Conservation (phyloP, 2,329 filamentous ascomycete species). For the Claviceps sp. region DNA sequence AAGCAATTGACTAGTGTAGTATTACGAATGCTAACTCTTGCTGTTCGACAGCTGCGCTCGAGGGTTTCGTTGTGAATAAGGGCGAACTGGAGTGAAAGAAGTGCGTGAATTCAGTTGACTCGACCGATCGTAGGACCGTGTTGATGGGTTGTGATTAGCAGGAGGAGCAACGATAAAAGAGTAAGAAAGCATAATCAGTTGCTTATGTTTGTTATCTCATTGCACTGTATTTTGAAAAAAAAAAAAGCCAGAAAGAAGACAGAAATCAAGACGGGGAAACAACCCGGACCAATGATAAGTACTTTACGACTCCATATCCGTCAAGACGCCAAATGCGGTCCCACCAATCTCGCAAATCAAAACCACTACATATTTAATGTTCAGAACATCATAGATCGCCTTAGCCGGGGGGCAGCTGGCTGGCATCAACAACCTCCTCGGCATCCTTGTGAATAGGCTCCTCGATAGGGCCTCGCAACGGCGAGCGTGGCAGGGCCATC, state of each 20-base stretch:
- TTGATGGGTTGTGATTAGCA: constrained; percentile 29
- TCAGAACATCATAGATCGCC: neutral
- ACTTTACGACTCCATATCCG: constrained; percentile 5
- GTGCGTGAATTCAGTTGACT: neutral
- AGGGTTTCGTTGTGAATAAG: constrained; percentile 90
- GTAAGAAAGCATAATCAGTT: constrained; percentile 4
- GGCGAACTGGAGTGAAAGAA: constrained; percentile 45
- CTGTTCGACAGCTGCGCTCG: constrained; percentile 47
- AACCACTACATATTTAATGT: neutral
- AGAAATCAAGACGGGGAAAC: constrained; percentile 8
- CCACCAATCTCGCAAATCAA: neutral
- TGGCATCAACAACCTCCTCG: constrained; percentile 87
- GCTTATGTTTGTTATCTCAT: constrained; percentile 1
- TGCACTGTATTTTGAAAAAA: neutral
- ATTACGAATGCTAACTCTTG: neutral
- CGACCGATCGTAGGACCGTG: neutral
- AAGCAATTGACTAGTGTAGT: neutral
- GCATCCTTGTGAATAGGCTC: constrained; percentile 67
- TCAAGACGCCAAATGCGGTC: constrained; percentile 8
- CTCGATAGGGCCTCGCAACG: constrained; percentile 62
- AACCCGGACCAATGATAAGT: neutral
- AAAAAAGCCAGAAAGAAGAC: neutral
- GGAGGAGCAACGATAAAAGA: constrained; percentile 4
- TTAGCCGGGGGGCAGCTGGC: constrained; percentile 84
- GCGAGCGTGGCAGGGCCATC: constrained; percentile 91